Evolutionary conservation across 2,329 filamentous ascomycete species (phyloP).

Genomic region (Fusarium chaquense): DNA sequence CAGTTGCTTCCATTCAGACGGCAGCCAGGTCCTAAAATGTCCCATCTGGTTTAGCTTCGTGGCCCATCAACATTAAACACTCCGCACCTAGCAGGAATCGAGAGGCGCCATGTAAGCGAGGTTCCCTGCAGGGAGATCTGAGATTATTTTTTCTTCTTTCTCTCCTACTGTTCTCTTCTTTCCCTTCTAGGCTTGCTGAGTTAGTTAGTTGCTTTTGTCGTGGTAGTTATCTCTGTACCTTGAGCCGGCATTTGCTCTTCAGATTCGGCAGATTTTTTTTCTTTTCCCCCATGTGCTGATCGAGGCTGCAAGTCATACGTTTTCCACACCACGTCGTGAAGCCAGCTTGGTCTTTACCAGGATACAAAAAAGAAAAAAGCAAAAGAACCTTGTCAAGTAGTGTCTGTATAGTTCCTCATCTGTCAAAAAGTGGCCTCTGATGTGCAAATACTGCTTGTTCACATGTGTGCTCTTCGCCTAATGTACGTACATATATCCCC

Average conservation of each 20-base stretch:
- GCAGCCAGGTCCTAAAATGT: constrained; percentile 26
- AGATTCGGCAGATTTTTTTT: constrained; percentile 11
- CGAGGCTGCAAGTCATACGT: constrained; percentile 44
- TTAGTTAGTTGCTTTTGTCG: constrained; percentile 7
- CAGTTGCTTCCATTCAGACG: constrained; percentile 25
- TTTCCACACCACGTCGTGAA: constrained; percentile 25
- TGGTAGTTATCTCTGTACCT: neutral
- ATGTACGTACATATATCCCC: neutral
- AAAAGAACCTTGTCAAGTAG: constrained; percentile 11
- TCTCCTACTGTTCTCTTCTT: neutral
- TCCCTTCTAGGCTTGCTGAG: neutral
- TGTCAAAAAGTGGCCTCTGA: constrained; percentile 16
- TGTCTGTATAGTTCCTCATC: constrained; percentile 20
- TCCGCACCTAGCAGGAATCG: constrained; percentile 8
- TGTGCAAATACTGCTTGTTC: constrained; percentile 28
- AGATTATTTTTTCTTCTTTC: constrained; percentile 16
- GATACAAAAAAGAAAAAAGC: constrained; percentile 12
- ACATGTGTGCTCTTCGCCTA: constrained; percentile 5
- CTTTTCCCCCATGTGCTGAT: constrained; percentile 24
- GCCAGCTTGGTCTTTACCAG: constrained; percentile 30
- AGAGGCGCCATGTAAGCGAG: constrained; percentile 7
- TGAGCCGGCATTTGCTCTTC: neutral
- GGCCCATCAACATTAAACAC: constrained; percentile 20
- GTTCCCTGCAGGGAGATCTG: constrained; percentile 23
- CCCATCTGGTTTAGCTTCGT: constrained; percentile 30